Base-by-base conservation (phyloP, 441 rosid species). In the Erodium chrysanthum region DNA sequence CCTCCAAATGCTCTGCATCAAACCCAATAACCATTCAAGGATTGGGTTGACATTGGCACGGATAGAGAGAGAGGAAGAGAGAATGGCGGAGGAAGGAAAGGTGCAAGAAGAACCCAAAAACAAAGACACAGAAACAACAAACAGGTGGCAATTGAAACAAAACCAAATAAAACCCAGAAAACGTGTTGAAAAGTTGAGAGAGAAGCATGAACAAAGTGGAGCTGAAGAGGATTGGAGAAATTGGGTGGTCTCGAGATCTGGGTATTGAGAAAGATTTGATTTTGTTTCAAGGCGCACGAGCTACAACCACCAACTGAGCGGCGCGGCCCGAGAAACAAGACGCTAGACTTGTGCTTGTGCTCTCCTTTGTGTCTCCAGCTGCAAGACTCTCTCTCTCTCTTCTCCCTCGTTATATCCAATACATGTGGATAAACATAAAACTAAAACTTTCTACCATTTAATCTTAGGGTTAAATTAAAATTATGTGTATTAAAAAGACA, bases 41-140 rank as follows among this genome's bases (percentile, higher is more conserved):
- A 40, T 40, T 40, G 48, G 48, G 48, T 40, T 40, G 14, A 40
- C 48, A 40, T 9, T 18, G 62, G 74, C 12, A 40, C 35, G 35
- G 35, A 31, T 31, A 31, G 35, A 31, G 35, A 31, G 35, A 31
- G 35, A 3, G 29, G 29, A 9, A 40, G 48, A 75, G 81, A 71
- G 66, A 80, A 68, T 84, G 85, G 81, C 83, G 86, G 88, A 70
- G 40, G 65, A 80, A 81, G 85, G 76, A 77, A 84, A 84, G 83
- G 68, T 48, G 14, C 46, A 1, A 73, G 69, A 71, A 71, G 75
- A 31, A 27, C 29, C 29, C 29, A 31, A 6, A 5, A 31, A 4
- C 2, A 31, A 4, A 31, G 35, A 31, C 35, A 31, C 35, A 6
- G 35, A 31, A 31, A 31, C 35, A 31, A 27, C n/a, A n/a, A n/a